Conservation (phyloP, 2,329 filamentous ascomycete genomes). For the Fusarium sp. region DNA sequence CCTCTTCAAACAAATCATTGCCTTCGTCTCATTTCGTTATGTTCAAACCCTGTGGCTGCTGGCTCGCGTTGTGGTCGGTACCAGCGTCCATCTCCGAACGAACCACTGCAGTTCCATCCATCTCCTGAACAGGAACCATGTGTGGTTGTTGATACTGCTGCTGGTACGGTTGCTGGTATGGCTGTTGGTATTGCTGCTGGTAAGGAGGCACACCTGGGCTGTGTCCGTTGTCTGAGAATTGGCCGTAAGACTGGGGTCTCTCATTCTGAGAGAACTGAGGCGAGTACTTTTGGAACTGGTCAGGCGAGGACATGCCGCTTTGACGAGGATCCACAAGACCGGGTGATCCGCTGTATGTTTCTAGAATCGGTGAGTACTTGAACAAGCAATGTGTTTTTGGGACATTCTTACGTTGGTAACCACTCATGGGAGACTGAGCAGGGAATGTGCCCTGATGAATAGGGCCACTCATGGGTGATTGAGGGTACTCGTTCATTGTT, state of each 20-base stretch:
- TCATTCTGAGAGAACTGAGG: constrained; percentile 32
- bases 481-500: constrained; percentile 16
- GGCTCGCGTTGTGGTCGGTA: constrained; percentile 11
- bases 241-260: constrained; percentile 26
- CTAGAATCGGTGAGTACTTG: constrained; percentile 26
- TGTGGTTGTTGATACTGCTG: constrained; percentile 21
- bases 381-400: background rate
- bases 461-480: constrained; percentile 17
- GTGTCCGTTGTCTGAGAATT: constrained; percentile 33
- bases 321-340: constrained; percentile 21
- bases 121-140: constrained; percentile 37
- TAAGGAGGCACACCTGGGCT: constrained; percentile 28
- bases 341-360: constrained; percentile 31
- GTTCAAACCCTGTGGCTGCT: constrained; percentile 2
- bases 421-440: constrained; percentile 38
- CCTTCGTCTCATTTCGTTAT: constrained; percentile 2
- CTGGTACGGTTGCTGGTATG: constrained; percentile 19
- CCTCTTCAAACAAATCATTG: background rate
- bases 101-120: constrained; percentile 36
- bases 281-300: constrained; percentile 36
- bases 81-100: constrained; percentile 39
- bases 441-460: constrained; percentile 4
- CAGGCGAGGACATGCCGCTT: constrained; percentile 30
- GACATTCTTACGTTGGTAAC: constrained; percentile 38
- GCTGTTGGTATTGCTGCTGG: constrained; percentile 17